A percentile compares a stretch with the other conserved stretches of the same genome.
phyloP scores from a whole-genome alignment of 2,329 filamentous ascomycete species.

The Colletotrichum salicis region DNA sequence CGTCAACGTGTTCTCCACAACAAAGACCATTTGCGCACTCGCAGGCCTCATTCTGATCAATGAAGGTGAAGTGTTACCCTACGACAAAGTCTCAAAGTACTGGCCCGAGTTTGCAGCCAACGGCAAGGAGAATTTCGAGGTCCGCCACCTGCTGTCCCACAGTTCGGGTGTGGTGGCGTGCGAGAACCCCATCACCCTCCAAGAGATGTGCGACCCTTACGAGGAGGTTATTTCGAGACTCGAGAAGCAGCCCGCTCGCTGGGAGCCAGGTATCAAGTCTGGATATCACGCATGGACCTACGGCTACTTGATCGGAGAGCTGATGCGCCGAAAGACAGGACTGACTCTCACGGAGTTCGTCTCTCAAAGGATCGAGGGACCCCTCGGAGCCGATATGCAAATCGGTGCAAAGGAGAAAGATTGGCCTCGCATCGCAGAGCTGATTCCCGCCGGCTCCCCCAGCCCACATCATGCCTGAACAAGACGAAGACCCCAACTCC shows the following conservation, averaged over 20 bases:
- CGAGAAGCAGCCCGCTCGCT: constrained; percentile 54
- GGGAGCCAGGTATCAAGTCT: constrained; percentile 53
- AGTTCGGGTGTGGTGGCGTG: constrained; percentile 49
- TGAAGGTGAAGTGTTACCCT: constrained; percentile 48
- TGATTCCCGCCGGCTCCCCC: constrained; percentile 42
- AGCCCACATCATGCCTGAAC: background rate
- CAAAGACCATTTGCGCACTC: constrained; percentile 51
- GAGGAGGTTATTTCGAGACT: constrained; percentile 45
- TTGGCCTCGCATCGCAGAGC: constrained; percentile 50
- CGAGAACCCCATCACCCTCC: constrained; percentile 43
- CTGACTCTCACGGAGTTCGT: constrained; percentile 55
- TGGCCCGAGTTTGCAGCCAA: constrained; percentile 59
- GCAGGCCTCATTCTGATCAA: constrained; percentile 52
- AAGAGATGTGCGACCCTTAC: constrained; percentile 47
- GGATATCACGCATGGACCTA: constrained; percentile 54
- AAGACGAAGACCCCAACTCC: constrained; percentile 39
- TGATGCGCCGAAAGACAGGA: constrained; percentile 53
- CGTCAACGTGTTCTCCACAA: constrained; percentile 51
- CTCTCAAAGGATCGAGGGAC: constrained; percentile 47
- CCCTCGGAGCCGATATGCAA: constrained; percentile 57
- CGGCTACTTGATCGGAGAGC: constrained; percentile 55
- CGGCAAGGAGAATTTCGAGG: constrained; percentile 51
- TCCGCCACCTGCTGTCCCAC: constrained; percentile 54
- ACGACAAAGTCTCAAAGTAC: constrained; percentile 52
- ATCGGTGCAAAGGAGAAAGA: constrained; percentile 55